A percentile compares a stretch with the other conserved stretches of the same genome.
phyloP scores from a whole-genome alignment of 208 protist genomes.

The Crithidia expoeki region DNA sequence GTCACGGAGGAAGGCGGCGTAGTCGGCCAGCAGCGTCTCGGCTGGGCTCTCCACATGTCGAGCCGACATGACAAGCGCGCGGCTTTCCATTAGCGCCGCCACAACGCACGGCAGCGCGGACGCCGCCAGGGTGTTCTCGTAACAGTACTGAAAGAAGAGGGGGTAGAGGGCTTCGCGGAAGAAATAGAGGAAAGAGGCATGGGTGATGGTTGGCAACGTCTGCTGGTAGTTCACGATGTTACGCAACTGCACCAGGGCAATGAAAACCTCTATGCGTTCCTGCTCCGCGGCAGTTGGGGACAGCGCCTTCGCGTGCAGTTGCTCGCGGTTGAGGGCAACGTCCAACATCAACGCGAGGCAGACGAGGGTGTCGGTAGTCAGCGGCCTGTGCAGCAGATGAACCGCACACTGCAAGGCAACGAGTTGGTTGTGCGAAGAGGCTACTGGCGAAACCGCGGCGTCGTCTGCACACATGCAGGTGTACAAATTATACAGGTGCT shows the following conservation, averaged over 20 bases:
- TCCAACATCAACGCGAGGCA: constrained; percentile 68
- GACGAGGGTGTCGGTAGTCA: constrained; percentile 59
- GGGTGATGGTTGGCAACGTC: constrained; percentile 50
- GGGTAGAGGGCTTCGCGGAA: constrained; percentile 80
- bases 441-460: neutral
- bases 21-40: constrained; percentile 47
- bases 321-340: constrained; percentile 58
- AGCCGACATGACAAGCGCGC: constrained; percentile 44
- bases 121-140: constrained; percentile 64
- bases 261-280: constrained; percentile 60
- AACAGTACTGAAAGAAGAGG: constrained; percentile 83
- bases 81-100: constrained; percentile 71
- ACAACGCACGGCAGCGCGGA: constrained; percentile 71
- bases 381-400: constrained; percentile 63
- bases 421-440: constrained; percentile 50
- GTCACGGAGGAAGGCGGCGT: constrained; percentile 63
- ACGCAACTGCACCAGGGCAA: constrained; percentile 75
- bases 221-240: constrained; percentile 63
- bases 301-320: constrained; percentile 3
- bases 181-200: constrained; percentile 93
- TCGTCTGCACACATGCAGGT: constrained; percentile 22
- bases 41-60: constrained; percentile 22
- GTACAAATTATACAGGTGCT: constrained; percentile 60
- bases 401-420: constrained; percentile 64
- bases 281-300: constrained; percentile 33